phyloP scores from a whole-genome alignment of 805 yeast species.

The Priceomyces castillae region DNA sequence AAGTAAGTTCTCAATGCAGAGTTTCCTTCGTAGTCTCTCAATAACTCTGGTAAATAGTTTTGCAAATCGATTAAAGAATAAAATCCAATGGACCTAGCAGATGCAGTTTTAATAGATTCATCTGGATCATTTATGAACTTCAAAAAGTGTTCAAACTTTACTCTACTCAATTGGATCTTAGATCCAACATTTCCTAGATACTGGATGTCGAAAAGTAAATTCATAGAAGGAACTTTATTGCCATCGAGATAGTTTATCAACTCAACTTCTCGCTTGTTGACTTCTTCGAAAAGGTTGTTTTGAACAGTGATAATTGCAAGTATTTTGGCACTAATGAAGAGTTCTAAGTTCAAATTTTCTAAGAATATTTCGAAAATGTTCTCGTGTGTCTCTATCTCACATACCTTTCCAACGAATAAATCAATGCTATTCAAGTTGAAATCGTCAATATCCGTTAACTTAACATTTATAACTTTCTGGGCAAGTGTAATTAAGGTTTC shows the following conservation, averaged over 20 bases:
- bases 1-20: constrained; percentile 10
- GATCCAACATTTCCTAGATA: constrained; percentile 51
- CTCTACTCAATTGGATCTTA: constrained; percentile 24
- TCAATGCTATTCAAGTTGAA: constrained; percentile 15
- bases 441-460: constrained; percentile 18
- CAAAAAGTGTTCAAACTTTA: constrained; percentile 37
- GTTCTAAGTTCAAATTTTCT: constrained; percentile 14
- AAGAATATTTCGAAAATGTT: constrained; percentile 7
- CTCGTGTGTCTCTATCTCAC: constrained; percentile 4
- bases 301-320: constrained; percentile 28
- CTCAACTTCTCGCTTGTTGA: constrained; percentile 25
- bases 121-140: constrained; percentile 31
- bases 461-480: constrained; percentile 14
- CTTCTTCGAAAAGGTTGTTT: constrained; percentile 16
- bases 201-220: constrained; percentile 33
- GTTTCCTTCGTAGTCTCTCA: constrained; percentile 20
- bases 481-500: constrained; percentile 6
- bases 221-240: constrained; percentile 22
- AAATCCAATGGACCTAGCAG: constrained; percentile 55
- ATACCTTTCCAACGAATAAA: constrained; percentile 9
- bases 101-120: constrained; percentile 37
- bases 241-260: constrained; percentile 34
- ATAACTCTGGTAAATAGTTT: constrained; percentile 36
- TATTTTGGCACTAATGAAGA: constrained; percentile 27
- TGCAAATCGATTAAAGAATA: constrained; percentile 40